A percentile compares a stretch with the other conserved stretches of the same genome.
These are phyloP conservation scores for Fusarium bactridioides DNA, from an alignment of 2,329 filamentous ascomycete species.

Conservation along the genomic window DNA sequence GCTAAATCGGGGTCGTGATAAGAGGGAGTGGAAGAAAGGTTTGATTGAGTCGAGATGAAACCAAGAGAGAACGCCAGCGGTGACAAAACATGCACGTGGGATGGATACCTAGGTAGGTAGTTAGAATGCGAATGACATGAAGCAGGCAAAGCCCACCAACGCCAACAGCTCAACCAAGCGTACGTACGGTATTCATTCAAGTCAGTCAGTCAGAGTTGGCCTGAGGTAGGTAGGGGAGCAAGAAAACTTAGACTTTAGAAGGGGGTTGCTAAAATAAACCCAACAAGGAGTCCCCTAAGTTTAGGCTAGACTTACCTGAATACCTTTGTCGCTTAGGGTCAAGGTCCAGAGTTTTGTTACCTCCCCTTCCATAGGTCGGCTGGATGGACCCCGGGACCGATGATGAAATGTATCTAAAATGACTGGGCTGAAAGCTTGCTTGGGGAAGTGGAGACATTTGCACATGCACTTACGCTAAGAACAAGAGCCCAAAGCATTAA, in stretches of 20 bases:
- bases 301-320: background rate
- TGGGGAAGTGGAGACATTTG: conserved; percentile 24
- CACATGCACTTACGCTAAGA: conserved; percentile 7
- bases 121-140: background rate
- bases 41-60: background rate
- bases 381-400: conserved; percentile 25
- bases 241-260: background rate
- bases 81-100: conserved; percentile 36
- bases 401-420: conserved; percentile 27
- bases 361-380: background rate
- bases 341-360: background rate
- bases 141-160: background rate
- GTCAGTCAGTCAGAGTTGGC: background rate
- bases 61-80: conserved; percentile 18
- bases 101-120: background rate
- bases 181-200: background rate
- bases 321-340: background rate
- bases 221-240: background rate
- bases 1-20: background rate
- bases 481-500: background rate
- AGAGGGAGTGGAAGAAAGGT: background rate
- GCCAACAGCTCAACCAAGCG: background rate
- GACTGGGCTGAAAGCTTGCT: conserved; percentile 31
- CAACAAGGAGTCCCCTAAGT: background rate
- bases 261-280: background rate